Base-by-base conservation (phyloP, 768 basidiomycete species). In the Collybia nuda region DNA sequence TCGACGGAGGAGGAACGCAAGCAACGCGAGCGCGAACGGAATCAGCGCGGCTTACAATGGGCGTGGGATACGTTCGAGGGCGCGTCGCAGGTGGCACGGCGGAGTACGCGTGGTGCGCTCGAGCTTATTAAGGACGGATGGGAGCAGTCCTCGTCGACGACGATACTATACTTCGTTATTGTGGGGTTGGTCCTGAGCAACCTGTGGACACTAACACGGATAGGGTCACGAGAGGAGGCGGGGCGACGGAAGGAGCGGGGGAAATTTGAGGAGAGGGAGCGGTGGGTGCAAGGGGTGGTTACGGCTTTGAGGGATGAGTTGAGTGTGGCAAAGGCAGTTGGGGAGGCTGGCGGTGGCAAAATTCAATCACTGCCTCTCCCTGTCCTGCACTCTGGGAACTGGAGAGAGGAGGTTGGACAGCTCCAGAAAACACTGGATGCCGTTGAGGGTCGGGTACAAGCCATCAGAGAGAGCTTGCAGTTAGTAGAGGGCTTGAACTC, bases 1-100 rank as follows among this genome's bases (percentile, higher is more conserved):
- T 62, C 21, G 58, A 72, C 32, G 44, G 66, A 69, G 52, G 62
- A 79, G 54, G 63, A 74, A 59, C 57, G 69, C 52, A 82, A 85
- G 64, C 73, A 74, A 50, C 81, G 87, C 46, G 86, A 87, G 63
- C 73, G 77, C 48, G 84, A 88, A 62, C 81, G 85, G 14, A 83
- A 85, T 53, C 79, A 75, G 51, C 86, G 88, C 15, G 84, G 84
- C 0, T 69, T 92, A 55, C 91, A 93, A 60, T 93, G 91, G 91
- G 90, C 90, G 2, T 89, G 83, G 71, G 91, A 93, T 56, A 93
- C 91, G 41, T 79, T 90, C 64, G 85, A 85, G 24, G 91, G 89
- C 8, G 85, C 91, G 1, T 78, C 72, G 53, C 75, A 79, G 55
- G 90, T 93, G 53, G 90, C 82, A 24, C 73, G 70, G 60, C 81